phyloP scores from a whole-genome alignment of 371 early-diverging fungal species.

The Dinochytrium kinnereticum region DNA sequence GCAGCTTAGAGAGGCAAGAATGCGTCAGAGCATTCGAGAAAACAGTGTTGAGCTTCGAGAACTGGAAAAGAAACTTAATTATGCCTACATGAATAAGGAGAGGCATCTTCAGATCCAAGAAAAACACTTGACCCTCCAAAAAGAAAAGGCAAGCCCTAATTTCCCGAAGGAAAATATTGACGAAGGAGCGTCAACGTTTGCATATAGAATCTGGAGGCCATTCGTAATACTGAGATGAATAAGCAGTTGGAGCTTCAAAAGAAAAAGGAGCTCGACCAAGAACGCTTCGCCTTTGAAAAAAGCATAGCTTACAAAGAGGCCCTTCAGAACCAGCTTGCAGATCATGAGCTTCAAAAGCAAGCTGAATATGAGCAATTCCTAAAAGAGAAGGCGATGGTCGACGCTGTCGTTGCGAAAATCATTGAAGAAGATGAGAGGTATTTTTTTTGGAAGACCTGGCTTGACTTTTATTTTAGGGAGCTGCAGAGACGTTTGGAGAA shows the following conservation, averaged over 20 bases:
- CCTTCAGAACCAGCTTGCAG: slow-evolving; percentile 52
- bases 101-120: slow-evolving; percentile 56
- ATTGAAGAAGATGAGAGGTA: slow-evolving; percentile 53
- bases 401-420: slow-evolving; percentile 53
- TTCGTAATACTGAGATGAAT: slow-evolving; percentile 43
- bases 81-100: slow-evolving; percentile 62
- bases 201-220: slow-evolving; percentile 40
- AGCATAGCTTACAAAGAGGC: slow-evolving; percentile 47
- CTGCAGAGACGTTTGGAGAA: slow-evolving; percentile 44
- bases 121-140: slow-evolving; percentile 38
- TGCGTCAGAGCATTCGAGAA: slow-evolving; percentile 54
- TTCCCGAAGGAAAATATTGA: no score
- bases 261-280: slow-evolving; percentile 42
- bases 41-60: slow-evolving; percentile 56
- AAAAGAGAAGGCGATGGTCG: slow-evolving; percentile 58
- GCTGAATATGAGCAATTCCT: slow-evolving; percentile 56
- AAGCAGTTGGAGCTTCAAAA: slow-evolving; percentile 37
- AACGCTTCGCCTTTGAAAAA: slow-evolving; percentile 34
- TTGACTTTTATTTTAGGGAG: slow-evolving; percentile 36
- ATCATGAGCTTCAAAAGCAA: slow-evolving; percentile 43
- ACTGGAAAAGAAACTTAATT: slow-evolving; percentile 56
- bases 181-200: no score
- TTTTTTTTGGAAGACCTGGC: background rate
- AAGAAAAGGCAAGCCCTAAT: slow-evolving; percentile 39
- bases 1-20: slow-evolving; percentile 50